phyloP scores from a whole-genome alignment of 2,329 filamentous ascomycete genomes.

The Neoarthrinium moseri region DNA sequence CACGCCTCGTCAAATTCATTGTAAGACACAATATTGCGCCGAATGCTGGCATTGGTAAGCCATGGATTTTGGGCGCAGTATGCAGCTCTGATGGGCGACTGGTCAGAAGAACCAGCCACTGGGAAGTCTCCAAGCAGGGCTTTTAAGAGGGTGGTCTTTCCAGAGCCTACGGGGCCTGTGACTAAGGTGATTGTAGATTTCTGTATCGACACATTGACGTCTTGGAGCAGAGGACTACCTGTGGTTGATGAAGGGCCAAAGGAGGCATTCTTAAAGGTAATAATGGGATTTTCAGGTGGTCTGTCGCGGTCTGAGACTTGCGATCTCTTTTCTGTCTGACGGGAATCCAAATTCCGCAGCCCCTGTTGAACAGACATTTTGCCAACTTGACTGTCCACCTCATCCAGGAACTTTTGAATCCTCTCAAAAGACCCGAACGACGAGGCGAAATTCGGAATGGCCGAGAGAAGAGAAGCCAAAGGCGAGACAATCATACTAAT shows the following conservation, averaged over 20 bases:
- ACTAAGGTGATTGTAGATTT: neutral
- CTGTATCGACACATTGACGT: neutral
- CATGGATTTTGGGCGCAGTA: constrained; percentile 17
- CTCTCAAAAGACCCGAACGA: constrained; percentile 10
- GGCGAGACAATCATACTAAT: no score
- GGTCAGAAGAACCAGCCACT: constrained; percentile 44
- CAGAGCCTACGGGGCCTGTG: constrained; percentile 29
- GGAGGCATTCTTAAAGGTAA: neutral
- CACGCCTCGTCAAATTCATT: constrained; percentile 11
- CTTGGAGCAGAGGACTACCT: neutral
- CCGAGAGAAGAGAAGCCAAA: neutral
- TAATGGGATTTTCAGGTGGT: neutral
- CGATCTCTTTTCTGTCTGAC: no score
- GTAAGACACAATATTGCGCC: constrained; percentile 15
- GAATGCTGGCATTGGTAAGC: constrained; percentile 13
- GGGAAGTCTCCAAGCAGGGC: constrained; percentile 25
- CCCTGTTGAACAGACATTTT: no score
- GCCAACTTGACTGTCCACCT: no score
- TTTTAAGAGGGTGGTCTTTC: constrained; percentile 39
- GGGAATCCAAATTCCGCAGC: no score
- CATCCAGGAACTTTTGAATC: constrained; percentile 6
- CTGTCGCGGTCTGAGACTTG: no score
- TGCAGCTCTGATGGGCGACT: constrained; percentile 51
- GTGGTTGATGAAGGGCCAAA: neutral
- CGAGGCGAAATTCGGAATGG: constrained; percentile 3